Conservation (phyloP, 352 stramenopile species). For the Phytophthora citricola region DNA sequence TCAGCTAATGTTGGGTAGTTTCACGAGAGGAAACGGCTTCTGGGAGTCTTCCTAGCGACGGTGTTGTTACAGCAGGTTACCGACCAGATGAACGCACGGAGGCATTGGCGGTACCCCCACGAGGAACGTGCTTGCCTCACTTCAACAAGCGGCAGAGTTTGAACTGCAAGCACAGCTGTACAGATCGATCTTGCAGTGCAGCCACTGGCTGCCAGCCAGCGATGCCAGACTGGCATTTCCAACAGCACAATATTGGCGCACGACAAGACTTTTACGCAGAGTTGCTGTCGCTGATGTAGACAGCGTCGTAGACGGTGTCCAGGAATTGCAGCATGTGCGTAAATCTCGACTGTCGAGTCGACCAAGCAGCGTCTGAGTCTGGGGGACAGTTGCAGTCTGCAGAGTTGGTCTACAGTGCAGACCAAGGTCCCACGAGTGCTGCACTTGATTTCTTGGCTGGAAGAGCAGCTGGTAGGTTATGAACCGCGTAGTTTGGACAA, state of each 20-base stretch:
- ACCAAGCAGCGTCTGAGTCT: slow-evolving; percentile 8
- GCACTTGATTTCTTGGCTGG: slow-evolving; percentile 18
- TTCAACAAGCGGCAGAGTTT: slow-evolving; percentile 19
- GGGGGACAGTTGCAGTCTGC: slow-evolving; percentile 7
- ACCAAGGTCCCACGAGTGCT: slow-evolving; percentile 6
- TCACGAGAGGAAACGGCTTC: not conserved
- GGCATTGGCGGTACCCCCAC: slow-evolving; percentile 3
- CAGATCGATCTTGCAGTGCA: slow-evolving; percentile 10
- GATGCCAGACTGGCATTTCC: too few relatives aligned
- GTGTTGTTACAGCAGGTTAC: not conserved
- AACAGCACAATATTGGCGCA: too few relatives aligned
- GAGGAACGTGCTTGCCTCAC: not conserved
- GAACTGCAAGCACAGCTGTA: slow-evolving; percentile 28
- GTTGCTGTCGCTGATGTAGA: not conserved
- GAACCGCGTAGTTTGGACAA: not conserved
- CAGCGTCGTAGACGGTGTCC: not conserved
- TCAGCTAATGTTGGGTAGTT: not conserved
- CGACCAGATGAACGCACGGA: slow-evolving; percentile 11
- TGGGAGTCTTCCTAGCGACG: not conserved
- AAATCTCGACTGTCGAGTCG: not conserved
- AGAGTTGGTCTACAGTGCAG: not conserved
- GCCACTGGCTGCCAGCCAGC: too few relatives aligned
- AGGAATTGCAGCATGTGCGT: not conserved
- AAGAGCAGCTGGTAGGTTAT: slow-evolving; percentile 19
- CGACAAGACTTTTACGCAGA: not conserved